These are phyloP conservation scores for Lentinula sp. DNA, from an alignment of 768 basidiomycete species.

Conservation along the genomic window DNA sequence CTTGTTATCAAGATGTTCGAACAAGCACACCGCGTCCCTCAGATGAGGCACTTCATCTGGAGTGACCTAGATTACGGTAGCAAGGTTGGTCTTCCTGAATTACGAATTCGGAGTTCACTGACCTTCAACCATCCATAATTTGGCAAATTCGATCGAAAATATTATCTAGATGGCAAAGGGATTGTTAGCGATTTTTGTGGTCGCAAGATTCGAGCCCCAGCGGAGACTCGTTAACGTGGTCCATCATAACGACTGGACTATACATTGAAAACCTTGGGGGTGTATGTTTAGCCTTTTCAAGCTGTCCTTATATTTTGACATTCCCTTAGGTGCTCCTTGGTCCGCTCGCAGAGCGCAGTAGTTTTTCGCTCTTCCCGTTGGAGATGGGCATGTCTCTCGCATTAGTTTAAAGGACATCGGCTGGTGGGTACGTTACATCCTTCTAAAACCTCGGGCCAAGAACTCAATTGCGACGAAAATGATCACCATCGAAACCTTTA, in stretches of 20 bases:
- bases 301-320: background rate
- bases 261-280: slow-evolving; percentile 37
- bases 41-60: slow-evolving; percentile 4
- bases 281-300: slow-evolving; percentile 16
- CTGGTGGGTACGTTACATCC: slow-evolving; percentile 33
- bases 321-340: slow-evolving; percentile 21
- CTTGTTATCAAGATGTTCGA: slow-evolving; percentile 3
- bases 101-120: too few relatives aligned
- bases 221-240: slow-evolving; percentile 27
- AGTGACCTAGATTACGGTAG: background rate
- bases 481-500: slow-evolving; percentile 29
- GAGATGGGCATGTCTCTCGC: slow-evolving; percentile 29
- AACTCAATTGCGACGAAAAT: slow-evolving; percentile 32
- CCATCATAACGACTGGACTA: slow-evolving; percentile 29
- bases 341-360: slow-evolving; percentile 29
- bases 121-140: background rate
- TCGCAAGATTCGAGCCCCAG: slow-evolving; percentile 26
- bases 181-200: slow-evolving; percentile 31
- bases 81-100: background rate
- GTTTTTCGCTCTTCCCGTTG: slow-evolving; percentile 31
- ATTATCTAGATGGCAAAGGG: slow-evolving; percentile 35
- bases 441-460: slow-evolving; percentile 25
- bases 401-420: slow-evolving; percentile 33
- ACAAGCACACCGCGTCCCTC: background rate
- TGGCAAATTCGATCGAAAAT: slow-evolving; percentile 11